Evolutionary conservation across 331 rosid species (phyloP), one percentile per base, ranked within the genome.

Genomic region (Quercus lobata): DNA sequence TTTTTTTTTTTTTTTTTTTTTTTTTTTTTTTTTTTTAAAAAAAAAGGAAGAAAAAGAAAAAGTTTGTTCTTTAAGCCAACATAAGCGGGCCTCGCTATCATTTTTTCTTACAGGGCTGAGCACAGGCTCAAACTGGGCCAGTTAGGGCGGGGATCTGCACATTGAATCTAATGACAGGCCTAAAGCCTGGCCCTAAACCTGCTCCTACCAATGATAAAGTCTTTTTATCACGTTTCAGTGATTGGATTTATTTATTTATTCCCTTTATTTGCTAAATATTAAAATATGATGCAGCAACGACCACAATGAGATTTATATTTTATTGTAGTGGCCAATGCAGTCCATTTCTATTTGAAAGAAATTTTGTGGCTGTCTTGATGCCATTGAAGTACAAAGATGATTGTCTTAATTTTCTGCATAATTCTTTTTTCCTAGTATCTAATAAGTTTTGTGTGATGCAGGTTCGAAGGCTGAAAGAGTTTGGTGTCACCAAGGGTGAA

Each of bases 401-500:
- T 63, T 19, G 25, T 69, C 55, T 76, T 19, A 19, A 34, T 60
- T 25, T 54, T 24, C 63, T 66, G 32, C 79, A 37, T 14, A 49
- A 3, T 46, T 53, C 70, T 60, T 53, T 57, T 80, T 27, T 77
- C 53, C 24, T 12, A 35, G 69, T 56, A 29, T 84, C 80, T 79
- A 30, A 83, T 71, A 66, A 18, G 69, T 77, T 70, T 56, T 78
- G 12, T 75, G 54, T 76, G 72, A 52, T 87, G 81, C 85, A 95
- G 99, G 99, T 93, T 79, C 95, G 99, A 63, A 90, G 98, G 77
- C 97, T 95, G 54, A 95, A 95, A 85, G 98, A 93, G 81, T 95
- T 93, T 22, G 99, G 99, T 84, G 99, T 95, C 83, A 95, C 99
- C 52, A 88, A 82, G 89, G 98, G 99, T 78, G 99, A 95, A 95